Evolutionary conservation across 352 stramenopile genomes (phyloP), one percentile per base, ranked within the genome.

Genomic region (Pythium monospermum): DNA sequence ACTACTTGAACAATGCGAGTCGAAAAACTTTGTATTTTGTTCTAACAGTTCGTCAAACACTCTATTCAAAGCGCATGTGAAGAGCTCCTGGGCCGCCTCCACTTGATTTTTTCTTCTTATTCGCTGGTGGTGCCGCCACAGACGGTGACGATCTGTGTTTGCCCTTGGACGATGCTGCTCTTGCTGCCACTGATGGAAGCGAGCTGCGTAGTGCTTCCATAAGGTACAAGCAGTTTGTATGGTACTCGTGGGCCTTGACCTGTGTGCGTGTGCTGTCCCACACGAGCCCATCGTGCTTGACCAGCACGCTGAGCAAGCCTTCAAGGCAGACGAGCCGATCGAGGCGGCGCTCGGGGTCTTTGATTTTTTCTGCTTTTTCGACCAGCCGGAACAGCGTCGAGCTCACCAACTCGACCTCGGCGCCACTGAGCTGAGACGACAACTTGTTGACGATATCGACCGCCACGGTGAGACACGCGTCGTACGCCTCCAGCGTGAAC

Each of bases 241-340:
- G 27, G 15, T 21, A 53, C 36, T 30, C 22, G 30, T 26, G 3
- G 11, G 35, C 11, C 4, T 19, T 41, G 3, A 10, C 25, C 41
- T 27, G 59, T 18, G 40, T 59, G 22, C 54, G 52, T 6, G 46
- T 15, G 6, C 44, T 53, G 32, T 48, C 66, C 45, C 80, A 54
- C 25, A 62, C 37, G 32, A 78, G 31, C 30, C 64, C 61, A 0
- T 61, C 45, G 18, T 53, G 57, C 10, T 36, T 50, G 12, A 75
- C 25, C 16, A 85, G 36, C 13, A 71, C 45, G 15, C 53, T 47
- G 30, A 88, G 51, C 36, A 76, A 55, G 5, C 61, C 71, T 52
- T 80, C 62, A 2, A 88, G 62, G 37, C 70, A 82, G 46, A 74
- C 42, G 16, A 85, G 59, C 1, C 71, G 72, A 38, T 83, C 73